Percentiles rank a stretch among this genome's conserved stretches.
phyloP scores from a whole-genome alignment of 768 basidiomycete species.

The Mrakia blollopis region DNA sequence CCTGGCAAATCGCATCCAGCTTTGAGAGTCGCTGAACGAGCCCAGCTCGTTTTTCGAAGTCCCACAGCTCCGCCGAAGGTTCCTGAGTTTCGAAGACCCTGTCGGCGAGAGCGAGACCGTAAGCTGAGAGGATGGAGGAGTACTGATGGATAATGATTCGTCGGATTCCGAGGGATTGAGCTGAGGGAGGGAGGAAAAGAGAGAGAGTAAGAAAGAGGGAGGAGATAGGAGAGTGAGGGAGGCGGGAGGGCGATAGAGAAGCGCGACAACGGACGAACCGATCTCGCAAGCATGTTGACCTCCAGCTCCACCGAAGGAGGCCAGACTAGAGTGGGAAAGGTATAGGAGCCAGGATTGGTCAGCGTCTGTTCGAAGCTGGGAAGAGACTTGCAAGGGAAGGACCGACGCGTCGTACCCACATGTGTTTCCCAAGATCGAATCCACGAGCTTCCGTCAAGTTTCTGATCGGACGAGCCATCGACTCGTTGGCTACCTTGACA shows the following conservation, averaged over 20 bases:
- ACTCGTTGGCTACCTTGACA: constrained; percentile 37
- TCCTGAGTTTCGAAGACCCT: constrained; percentile 13
- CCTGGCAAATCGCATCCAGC: background rate
- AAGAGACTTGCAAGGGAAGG: background rate
- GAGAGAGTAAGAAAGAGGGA: background rate
- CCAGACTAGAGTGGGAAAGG: background rate
- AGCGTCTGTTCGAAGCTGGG: background rate
- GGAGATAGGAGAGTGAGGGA: background rate
- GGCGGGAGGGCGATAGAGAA: background rate
- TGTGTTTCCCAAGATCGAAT: constrained; percentile 23
- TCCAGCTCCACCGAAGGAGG: constrained; percentile 41
- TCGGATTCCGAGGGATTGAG: constrained; percentile 74
- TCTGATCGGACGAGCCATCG: constrained; percentile 30
- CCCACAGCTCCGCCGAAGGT: constrained; percentile 11
- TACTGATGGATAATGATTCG: constrained; percentile 84
- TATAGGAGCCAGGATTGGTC: background rate
- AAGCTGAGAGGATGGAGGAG: constrained; percentile 88
- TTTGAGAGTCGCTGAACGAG: constrained; percentile 12
- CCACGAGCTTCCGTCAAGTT: constrained; percentile 29
- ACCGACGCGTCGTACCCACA: background rate
- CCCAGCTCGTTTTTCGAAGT: background rate
- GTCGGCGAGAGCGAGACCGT: constrained; percentile 81
- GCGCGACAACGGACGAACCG: background rate
- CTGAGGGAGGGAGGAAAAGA: constrained; percentile 39
- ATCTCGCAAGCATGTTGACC: constrained; percentile 80